A percentile compares a stretch with the other conserved stretches of the same genome.
Conservation (phyloP, 305 asterid species). For the Plantago coronopus region DNA sequence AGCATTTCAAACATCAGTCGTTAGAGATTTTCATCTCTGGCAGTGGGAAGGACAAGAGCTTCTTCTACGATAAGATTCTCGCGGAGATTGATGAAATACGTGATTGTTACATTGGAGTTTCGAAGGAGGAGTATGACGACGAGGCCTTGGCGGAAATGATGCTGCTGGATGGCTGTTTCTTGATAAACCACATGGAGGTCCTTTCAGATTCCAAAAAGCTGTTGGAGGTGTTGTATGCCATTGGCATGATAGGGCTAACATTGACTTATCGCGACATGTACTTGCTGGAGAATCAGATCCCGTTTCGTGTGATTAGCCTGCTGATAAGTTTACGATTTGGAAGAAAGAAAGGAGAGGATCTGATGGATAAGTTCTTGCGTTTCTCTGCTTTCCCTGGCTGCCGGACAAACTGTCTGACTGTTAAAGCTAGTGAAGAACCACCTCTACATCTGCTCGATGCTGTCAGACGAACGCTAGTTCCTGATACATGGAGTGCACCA, state of each 20-base stretch:
- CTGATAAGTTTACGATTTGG: constrained; percentile 17
- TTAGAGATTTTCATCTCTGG: constrained; percentile 2
- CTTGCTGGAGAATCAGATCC: constrained; percentile 35
- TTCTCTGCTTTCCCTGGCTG: constrained; percentile 2
- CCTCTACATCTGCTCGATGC: constrained; percentile 8
- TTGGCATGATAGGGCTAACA: constrained; percentile 19
- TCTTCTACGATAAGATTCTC: constrained; percentile 22
- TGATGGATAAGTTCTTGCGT: constrained; percentile 14
- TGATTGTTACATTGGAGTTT: constrained; percentile 23
- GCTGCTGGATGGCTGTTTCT: constrained; percentile 34
- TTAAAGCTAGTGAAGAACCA: neutral
- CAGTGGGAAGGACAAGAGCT: constrained; percentile 1
- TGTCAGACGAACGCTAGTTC: constrained; percentile 1
- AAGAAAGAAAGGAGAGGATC: constrained; percentile 3
- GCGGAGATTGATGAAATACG: constrained; percentile 25
- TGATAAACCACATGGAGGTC: constrained; percentile 19
- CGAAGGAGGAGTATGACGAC: constrained; percentile 20
- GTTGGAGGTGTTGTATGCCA: constrained; percentile 14
- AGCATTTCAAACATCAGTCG: neutral
- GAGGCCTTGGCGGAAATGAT: constrained; percentile 29
- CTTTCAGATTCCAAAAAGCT: constrained; percentile 8
- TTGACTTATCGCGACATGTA: constrained; percentile 19
- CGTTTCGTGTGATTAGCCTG: constrained; percentile 22
- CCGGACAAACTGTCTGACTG: neutral
- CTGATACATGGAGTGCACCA: constrained; percentile 2